Conservation (phyloP, 495 filamentous ascomycete genomes). For the Aspergillus avenaceus region DNA sequence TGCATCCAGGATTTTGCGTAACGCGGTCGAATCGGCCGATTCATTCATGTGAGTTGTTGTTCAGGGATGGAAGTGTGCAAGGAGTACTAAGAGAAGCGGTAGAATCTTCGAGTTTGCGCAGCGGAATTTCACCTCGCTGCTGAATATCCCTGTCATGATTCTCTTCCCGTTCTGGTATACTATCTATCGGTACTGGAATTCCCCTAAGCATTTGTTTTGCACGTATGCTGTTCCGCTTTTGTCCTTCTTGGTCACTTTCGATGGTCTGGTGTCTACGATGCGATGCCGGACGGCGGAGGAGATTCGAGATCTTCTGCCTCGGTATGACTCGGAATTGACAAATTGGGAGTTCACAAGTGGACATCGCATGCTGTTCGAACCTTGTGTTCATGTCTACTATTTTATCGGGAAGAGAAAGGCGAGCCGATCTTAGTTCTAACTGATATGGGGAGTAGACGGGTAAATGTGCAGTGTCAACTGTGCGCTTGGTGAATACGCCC, state of each 20-base stretch:
- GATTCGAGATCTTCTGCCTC: slow-evolving; percentile 51
- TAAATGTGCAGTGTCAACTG: no score
- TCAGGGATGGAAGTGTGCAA: background rate
- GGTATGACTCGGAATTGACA: slow-evolving; percentile 38
- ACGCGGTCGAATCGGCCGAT: slow-evolving; percentile 58
- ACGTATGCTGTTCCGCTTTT: slow-evolving; percentile 62
- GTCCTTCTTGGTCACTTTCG: slow-evolving; percentile 60
- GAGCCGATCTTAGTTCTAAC: no score
- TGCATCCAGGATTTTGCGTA: slow-evolving; percentile 54
- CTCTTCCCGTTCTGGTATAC: slow-evolving; percentile 50
- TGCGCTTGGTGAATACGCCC: no score
- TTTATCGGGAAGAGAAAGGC: slow-evolving; percentile 1
- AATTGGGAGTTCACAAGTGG: slow-evolving; percentile 56
- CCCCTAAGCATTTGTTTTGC: slow-evolving; percentile 54
- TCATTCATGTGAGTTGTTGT: slow-evolving; percentile 53
- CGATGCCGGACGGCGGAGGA: slow-evolving; percentile 63
- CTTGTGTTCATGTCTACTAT: slow-evolving; percentile 24
- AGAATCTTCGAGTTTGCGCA: slow-evolving; percentile 63
- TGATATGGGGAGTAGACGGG: no score
- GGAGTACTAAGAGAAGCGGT: no score
- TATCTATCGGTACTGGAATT: slow-evolving; percentile 58
- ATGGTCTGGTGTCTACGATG: slow-evolving; percentile 62
- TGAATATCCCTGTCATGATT: slow-evolving; percentile 37
- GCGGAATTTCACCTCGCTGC: slow-evolving; percentile 30
- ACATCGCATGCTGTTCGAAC: slow-evolving; percentile 25